Percentiles rank a stretch among this genome's conserved stretches.
Evolutionary conservation across 805 yeast genomes (phyloP).

Genomic region (Candida golubevii): DNA sequence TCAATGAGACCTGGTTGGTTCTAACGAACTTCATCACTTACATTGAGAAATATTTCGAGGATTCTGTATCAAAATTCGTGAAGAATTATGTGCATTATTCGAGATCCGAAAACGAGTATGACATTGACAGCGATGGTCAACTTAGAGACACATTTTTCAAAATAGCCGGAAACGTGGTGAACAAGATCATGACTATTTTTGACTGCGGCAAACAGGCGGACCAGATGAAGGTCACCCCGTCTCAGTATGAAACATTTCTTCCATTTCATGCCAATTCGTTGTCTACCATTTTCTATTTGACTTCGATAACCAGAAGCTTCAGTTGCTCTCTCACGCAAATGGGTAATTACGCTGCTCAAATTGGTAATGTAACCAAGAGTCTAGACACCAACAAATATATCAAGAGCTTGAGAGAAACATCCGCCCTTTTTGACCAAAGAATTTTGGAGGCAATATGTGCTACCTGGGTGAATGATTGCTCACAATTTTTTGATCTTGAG

Average conservation of each 20-base stretch:
- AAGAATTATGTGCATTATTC: constrained; percentile 36
- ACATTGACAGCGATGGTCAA: constrained; percentile 28
- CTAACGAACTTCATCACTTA: constrained; percentile 33
- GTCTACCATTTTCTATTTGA: constrained; percentile 35
- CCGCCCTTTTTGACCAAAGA: constrained; percentile 32
- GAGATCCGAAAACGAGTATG: constrained; percentile 16
- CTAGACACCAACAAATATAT: constrained; percentile 35
- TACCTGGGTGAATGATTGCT: constrained; percentile 43
- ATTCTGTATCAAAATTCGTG: constrained; percentile 31
- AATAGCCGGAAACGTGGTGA: constrained; percentile 24
- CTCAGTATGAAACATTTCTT: constrained; percentile 31
- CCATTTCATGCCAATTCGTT: constrained; percentile 40
- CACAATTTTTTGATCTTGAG: constrained; percentile 42
- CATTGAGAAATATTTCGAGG: constrained; percentile 28
- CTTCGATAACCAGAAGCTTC: constrained; percentile 24
- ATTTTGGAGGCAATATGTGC: constrained; percentile 40
- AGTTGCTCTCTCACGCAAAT: constrained; percentile 27
- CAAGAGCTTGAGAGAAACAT: constrained; percentile 30
- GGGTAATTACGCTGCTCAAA: constrained; percentile 28
- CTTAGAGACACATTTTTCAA: constrained; percentile 25
- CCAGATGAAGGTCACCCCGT: constrained; percentile 35
- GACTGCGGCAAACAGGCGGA: constrained; percentile 24
- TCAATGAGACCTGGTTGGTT: constrained; percentile 43
- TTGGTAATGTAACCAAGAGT: constrained; percentile 32
- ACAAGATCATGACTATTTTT: constrained; percentile 27